phyloP scores from a whole-genome alignment of 768 basidiomycete genomes.

The Arthromyces matolae region DNA sequence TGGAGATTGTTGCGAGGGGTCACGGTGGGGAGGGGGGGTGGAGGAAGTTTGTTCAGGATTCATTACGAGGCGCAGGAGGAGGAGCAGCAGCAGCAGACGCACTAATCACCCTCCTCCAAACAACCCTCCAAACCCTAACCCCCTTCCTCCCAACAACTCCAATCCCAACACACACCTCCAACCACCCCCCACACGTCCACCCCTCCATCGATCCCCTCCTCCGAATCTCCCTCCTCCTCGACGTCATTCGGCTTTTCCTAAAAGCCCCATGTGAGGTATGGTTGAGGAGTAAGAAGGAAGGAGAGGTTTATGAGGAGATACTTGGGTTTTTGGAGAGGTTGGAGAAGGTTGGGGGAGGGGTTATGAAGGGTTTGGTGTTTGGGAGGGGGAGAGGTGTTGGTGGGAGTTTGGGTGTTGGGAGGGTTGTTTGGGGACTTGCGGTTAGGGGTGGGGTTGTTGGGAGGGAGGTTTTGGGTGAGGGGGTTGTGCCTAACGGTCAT shows the following conservation, averaged over 20 bases:
- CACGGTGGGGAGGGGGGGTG: not conserved
- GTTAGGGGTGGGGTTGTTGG: not conserved
- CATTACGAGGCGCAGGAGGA: no score
- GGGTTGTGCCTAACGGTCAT: not conserved
- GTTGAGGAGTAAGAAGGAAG: not conserved
- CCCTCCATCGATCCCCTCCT: not conserved
- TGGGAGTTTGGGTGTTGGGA: not conserved
- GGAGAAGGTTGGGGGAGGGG: not conserved
- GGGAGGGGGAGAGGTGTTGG: not conserved
- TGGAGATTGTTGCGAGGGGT: not conserved
- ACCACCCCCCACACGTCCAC: not conserved
- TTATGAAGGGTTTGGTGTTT: not conserved
- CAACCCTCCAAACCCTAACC: not conserved
- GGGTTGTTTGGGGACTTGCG: slow-evolving; percentile 1
- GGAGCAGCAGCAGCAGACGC: not conserved
- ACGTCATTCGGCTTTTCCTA: slow-evolving; percentile 7
- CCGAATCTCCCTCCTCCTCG: slow-evolving; percentile 7
- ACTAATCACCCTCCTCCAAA: not conserved
- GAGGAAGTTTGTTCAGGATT: not conserved
- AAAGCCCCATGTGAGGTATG: not conserved
- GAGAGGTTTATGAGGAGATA: not conserved
- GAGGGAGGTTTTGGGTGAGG: not conserved
- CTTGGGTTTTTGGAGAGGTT: not conserved
- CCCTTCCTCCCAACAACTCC: slow-evolving; percentile 5
- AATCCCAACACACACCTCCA: not conserved